These are phyloP conservation scores for Chytridiales sp. DNA, from an alignment of 371 early-diverging fungal species.

Conservation along the genomic window DNA sequence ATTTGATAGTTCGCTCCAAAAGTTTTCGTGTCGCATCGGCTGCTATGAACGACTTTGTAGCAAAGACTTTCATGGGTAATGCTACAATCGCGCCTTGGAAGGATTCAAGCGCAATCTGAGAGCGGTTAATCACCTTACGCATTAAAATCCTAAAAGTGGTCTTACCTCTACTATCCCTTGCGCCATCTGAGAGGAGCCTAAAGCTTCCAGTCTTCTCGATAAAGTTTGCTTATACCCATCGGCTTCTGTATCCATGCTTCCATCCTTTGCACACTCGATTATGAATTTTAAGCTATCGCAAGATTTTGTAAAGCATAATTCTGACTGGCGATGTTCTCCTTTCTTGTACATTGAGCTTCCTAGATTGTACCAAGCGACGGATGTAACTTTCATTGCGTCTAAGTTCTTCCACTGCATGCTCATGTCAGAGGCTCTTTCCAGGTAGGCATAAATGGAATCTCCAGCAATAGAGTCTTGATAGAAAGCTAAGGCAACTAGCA, in stretches of 20 bases:
- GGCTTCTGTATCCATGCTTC: neutral
- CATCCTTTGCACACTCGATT: too few relatives aligned
- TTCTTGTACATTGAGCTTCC: constrained; percentile 1
- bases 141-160: neutral
- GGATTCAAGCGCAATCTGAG: too few relatives aligned
- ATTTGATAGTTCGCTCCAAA: too few relatives aligned
- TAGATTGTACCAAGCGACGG: constrained; percentile 11
- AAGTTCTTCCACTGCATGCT: neutral
- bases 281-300: too few relatives aligned
- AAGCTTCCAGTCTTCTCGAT: constrained; percentile 4
- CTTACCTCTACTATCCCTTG: constrained; percentile 1
- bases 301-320: neutral
- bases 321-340: constrained; percentile 1
- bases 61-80: too few relatives aligned
- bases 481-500: too few relatives aligned
- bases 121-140: too few relatives aligned
- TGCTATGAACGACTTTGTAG: too few relatives aligned
- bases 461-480: too few relatives aligned
- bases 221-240: neutral
- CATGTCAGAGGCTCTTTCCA: neutral
- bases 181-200: neutral
- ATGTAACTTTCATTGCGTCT: constrained; percentile 10
- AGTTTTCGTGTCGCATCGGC: too few relatives aligned
- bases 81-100: too few relatives aligned
- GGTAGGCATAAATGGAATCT: too few relatives aligned